These are phyloP conservation scores for Tulasnella sp. DNA, from an alignment of 768 basidiomycete species.

Conservation along the genomic window DNA sequence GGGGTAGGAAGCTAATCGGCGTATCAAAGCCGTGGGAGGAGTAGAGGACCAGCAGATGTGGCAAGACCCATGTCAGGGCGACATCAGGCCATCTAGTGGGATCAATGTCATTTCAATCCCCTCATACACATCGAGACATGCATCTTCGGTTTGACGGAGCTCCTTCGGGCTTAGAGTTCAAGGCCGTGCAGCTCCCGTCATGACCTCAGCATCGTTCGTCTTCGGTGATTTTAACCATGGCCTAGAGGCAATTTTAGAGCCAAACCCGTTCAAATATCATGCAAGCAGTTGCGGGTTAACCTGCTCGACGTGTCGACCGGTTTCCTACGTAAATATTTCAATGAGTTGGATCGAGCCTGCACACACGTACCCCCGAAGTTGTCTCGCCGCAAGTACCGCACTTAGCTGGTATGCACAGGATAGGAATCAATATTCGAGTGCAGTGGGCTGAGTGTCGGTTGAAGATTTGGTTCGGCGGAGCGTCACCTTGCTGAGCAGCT, in stretches of 20 bases:
- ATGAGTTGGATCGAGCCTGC: not conserved
- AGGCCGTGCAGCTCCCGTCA: not conserved
- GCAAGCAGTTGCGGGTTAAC: not conserved
- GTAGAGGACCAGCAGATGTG: not conserved
- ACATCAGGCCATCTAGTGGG: no score
- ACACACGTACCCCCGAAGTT: conserved; percentile 10
- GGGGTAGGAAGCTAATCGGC: not conserved
- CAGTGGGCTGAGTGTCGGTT: not conserved
- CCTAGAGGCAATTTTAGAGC: not conserved
- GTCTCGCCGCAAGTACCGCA: conserved; percentile 17
- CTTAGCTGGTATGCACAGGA: conserved; percentile 13
- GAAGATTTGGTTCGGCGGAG: not conserved
- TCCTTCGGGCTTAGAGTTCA: conserved; percentile 50
- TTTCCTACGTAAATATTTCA: conserved; percentile 2
- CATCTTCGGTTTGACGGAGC: not conserved
- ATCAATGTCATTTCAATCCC: conserved; percentile 2
- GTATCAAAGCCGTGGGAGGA: conserved; percentile 9
- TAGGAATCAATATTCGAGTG: not conserved
- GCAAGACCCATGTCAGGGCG: not conserved
- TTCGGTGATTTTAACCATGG: conserved; percentile 17
- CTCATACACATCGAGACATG: not conserved
- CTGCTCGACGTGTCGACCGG: conserved; percentile 21
- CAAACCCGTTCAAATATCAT: not conserved
- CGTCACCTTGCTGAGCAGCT: not conserved
- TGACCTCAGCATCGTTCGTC: conserved; percentile 17